These are phyloP conservation scores for Mercurialis annua DNA, from an alignment of 345 rosid species.

Conservation along the genomic window DNA sequence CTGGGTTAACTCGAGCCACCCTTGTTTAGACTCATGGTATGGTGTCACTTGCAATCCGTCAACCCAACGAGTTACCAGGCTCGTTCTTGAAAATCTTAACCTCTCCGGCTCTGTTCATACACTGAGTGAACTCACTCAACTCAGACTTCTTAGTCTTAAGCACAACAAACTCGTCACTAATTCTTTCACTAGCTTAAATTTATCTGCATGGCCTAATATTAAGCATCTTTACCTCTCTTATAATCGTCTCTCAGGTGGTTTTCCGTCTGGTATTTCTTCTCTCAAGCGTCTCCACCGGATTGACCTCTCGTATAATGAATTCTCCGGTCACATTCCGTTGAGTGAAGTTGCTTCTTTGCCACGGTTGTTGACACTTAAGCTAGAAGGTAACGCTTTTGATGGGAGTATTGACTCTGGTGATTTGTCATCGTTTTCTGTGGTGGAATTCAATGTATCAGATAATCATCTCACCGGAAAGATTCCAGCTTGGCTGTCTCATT, in stretches of 20 bases:
- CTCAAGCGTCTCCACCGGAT: constrained; percentile 37
- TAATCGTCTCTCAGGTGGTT: constrained; percentile 29
- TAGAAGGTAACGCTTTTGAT: constrained; percentile 33
- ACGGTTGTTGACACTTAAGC: constrained; percentile 36
- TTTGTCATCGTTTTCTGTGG: constrained; percentile 15
- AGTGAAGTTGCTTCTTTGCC: constrained; percentile 23
- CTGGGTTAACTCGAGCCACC: constrained; percentile 31
- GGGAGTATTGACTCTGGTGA: constrained; percentile 23
- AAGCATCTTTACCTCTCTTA: constrained; percentile 42
- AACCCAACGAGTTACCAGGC: constrained; percentile 33
- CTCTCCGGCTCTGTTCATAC: constrained; percentile 27
- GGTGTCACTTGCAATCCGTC: constrained; percentile 39
- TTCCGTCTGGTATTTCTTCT: constrained; percentile 29
- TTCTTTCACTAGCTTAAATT: constrained; percentile 9
- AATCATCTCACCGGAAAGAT: constrained; percentile 38
- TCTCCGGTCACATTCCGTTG: constrained; percentile 36
- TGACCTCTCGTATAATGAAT: constrained; percentile 38
- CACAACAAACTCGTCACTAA: constrained; percentile 36
- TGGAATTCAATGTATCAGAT: constrained; percentile 34
- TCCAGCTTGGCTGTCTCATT: constrained; percentile 27
- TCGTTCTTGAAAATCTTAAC: constrained; percentile 34
- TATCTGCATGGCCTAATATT: constrained; percentile 30
- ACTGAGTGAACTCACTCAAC: constrained; percentile 27
- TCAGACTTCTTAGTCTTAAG: constrained; percentile 42
- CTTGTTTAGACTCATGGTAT: constrained; percentile 34